Evolutionary conservation across 495 filamentous ascomycete species (phyloP), one percentile per base, ranked within the genome.

Genomic region (Venustampulla echinocandica): DNA sequence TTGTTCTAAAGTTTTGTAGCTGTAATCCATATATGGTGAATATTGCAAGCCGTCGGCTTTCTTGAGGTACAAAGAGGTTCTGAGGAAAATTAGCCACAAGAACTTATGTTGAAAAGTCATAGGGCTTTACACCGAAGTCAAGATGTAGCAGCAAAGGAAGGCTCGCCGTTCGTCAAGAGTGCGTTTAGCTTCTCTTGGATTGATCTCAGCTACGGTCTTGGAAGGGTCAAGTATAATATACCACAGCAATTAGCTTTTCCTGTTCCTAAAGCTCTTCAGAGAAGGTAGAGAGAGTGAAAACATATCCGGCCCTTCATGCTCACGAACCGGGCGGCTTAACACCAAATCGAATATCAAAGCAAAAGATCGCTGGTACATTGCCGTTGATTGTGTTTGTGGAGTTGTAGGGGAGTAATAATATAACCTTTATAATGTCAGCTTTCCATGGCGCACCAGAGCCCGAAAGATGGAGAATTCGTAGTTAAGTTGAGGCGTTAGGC

Each of bases 311-410:
- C n/a, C n/a, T n/a, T n/a, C n/a, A n/a, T 28, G 41, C n/a, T 49
- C 30, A 2, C 45, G 46, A 10, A 39, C 14, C 22, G 46, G 49
- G 33, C 39, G 46, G 9, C 44, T 32, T 10, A 56, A 40, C 15
- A 46, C 49, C 0, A 56, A 27, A 33, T 56, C 54, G 37, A 42
- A 49, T 17, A 53, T 13, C 28, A 56, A 13, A 20, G 49, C 40
- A 11, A 46, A 13, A 10, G 54, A 18, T 2, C 52, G 28, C 21
- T 49, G 45, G 2, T 49, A 41, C 1, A 50, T 35, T 10, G 38
- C 54, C 4, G 25, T 28, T 7, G 49, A 53, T 30, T 46, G 41
- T 3, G 9, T 21, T 1, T 36, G 17, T 2, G 49, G 49, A 15
- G 21, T 41, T 3, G 32, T 13, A 33, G 37, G 37, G 10, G 54